Base-by-base conservation (phyloP, 2,329 filamentous ascomycete genomes). In the Talaromyces sp. region DNA sequence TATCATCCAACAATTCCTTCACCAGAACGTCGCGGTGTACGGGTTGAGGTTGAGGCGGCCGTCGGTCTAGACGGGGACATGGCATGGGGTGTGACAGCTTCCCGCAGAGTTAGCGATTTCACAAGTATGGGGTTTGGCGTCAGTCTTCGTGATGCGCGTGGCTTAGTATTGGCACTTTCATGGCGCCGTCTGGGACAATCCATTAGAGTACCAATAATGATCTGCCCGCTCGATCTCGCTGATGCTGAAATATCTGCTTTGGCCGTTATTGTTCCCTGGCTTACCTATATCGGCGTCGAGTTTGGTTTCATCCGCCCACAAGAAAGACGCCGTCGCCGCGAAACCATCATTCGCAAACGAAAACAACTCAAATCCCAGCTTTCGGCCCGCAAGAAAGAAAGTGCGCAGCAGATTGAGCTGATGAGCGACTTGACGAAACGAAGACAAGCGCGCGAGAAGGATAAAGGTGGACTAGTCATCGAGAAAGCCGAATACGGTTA, bases 141-240 rank as follows among this genome's bases (percentile, higher is more conserved):
- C 33, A 76, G 77, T 5, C 41, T 81, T n/a, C 69, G 75, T 39
- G 71, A 69, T 4, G 54, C 62, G 2, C 69, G 70, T 13, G 78
- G 79, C 5, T 71, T 81, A 10, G 69, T 76, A 52, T 72, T 79
- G 69, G 74, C 74, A 5, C 58, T 80, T 24, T 74, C 73, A 31
- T 81, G 79, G 79, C 75, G 68, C 41, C 71, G 79, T 63, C 71
- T 81, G 27, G 77, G 77, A 5, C 79, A 81, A 64, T 72, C 64
- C 10, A 73, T 81, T 62, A 74, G 71, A 47, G 39, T 81, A 14
- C 79, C 79, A 7, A 74, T 81, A 39, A 68, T 72, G 13, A 41
- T 81, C 39, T 77, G 77, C 62, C 72, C 78, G 5, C 37, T 76
- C 8, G 70, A 74, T 5, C 57, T 73, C n/a, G 70, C 76, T 19